A percentile compares a stretch with the other conserved stretches of the same genome.
Evolutionary conservation across 2,329 filamentous ascomycete species (phyloP).

Genomic region (Neonectria hederae): DNA sequence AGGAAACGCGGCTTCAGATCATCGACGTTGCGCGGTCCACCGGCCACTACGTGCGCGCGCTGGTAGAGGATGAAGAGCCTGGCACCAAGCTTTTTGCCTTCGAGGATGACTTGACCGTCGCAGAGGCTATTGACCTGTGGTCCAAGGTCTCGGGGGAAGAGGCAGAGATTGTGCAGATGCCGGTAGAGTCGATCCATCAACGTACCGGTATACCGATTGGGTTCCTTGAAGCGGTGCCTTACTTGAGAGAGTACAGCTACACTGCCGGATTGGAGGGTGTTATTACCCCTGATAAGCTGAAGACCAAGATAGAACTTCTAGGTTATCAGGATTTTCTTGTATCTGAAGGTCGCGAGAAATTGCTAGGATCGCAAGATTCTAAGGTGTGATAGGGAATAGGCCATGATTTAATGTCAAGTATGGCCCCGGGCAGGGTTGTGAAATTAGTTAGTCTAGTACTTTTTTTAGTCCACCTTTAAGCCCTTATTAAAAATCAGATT

Average conservation of each 20-base stretch:
- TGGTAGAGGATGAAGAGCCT: constrained; percentile 52
- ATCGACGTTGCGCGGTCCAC: constrained; percentile 51
- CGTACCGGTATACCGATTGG: constrained; percentile 49
- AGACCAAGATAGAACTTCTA: constrained; percentile 42
- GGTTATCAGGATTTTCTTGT: constrained; percentile 46
- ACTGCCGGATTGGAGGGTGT: constrained; percentile 50
- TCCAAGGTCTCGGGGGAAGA: constrained; percentile 48
- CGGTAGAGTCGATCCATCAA: constrained; percentile 47
- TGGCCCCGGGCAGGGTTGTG: too few species aligned
- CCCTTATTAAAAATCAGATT: too few species aligned
- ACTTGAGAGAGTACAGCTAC: constrained; percentile 53
- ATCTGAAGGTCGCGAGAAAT: constrained; percentile 23
- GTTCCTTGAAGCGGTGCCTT: constrained; percentile 48
- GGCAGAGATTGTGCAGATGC: constrained; percentile 45
- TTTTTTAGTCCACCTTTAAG: too few species aligned
- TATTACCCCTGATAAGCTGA: constrained; percentile 52
- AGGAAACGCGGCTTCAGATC: constrained; percentile 48
- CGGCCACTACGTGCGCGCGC: constrained; percentile 54
- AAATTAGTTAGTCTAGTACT: too few species aligned
- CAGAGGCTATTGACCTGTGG: constrained; percentile 49
- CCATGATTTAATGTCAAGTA: background rate
- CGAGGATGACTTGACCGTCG: constrained; percentile 49
- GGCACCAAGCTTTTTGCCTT: constrained; percentile 57
- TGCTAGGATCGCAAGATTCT: background rate
- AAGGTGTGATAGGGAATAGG: background rate